Conservation (phyloP, 2,329 filamentous ascomycete genomes). For the Plectosphaerella plurivora region DNA sequence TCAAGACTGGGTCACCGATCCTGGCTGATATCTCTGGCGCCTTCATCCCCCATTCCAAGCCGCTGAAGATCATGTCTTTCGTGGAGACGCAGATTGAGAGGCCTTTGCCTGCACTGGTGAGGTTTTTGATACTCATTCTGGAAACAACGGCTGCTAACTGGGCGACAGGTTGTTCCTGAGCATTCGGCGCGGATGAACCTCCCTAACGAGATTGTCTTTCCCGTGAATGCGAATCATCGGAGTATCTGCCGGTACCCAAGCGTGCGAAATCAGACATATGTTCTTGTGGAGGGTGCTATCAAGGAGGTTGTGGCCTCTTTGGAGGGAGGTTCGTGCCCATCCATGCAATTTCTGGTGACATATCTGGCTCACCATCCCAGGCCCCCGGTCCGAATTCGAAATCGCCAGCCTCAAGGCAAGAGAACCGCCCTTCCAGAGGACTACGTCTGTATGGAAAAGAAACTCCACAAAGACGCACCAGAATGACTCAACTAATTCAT, state of each 20-base stretch:
- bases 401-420: no score
- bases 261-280: not conserved
- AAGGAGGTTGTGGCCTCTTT: not conserved
- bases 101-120: not conserved
- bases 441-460: no score
- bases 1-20: not conserved
- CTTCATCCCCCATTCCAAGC: not conserved
- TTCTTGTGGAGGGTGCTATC: not conserved
- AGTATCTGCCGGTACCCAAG: not conserved
- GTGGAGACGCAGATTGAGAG: not conserved
- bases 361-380: no score
- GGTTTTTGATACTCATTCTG: not conserved
- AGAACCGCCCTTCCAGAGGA: no score
- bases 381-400: no score
- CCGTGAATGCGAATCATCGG: not conserved
- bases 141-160: not conserved
- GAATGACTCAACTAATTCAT: no score
- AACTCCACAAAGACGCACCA: no score
- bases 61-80: not conserved
- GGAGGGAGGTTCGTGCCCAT: no score
- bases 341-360: no score
- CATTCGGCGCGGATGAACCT: not conserved
- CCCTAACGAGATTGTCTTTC: not conserved
- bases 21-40: not conserved
- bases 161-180: not conserved